Percentiles rank a stretch among this genome's conserved stretches.
Evolutionary conservation across 2,329 filamentous ascomycete species (phyloP).

Genomic region (Ceratocystis ficicola): DNA sequence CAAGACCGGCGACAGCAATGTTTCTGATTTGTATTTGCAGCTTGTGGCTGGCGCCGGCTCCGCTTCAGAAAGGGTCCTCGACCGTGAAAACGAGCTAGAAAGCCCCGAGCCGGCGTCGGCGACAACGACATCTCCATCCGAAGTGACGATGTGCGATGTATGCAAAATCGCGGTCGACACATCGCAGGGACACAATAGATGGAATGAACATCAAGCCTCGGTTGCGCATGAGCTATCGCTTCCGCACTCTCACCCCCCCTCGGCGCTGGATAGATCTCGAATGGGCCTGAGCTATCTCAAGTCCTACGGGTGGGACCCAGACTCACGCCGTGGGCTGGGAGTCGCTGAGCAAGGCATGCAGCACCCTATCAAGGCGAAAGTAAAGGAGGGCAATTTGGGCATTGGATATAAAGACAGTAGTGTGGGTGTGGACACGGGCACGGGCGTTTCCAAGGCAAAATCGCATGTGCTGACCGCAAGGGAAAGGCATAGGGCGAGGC

Average conservation of each 20-base stretch:
- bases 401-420: constrained; percentile 46
- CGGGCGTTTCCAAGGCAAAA: constrained; percentile 31
- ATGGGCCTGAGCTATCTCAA: constrained; percentile 57
- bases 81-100: constrained; percentile 9
- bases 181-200: constrained; percentile 23
- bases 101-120: neutral
- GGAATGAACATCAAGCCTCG: constrained; percentile 42
- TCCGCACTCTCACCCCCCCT: constrained; percentile 58
- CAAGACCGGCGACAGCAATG: neutral
- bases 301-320: constrained; percentile 62
- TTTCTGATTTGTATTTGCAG: constrained; percentile 48
- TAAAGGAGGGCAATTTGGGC: constrained; percentile 65
- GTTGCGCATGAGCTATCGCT: constrained; percentile 61
- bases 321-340: constrained; percentile 60
- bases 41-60: constrained; percentile 45
- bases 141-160: constrained; percentile 28
- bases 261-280: constrained; percentile 54
- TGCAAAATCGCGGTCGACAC: constrained; percentile 31
- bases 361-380: constrained; percentile 58
- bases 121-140: neutral
- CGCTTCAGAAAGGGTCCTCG: neutral
- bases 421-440: constrained; percentile 28
- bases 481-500: constrained; percentile 49
- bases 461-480: constrained; percentile 53
- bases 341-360: constrained; percentile 57